Percentiles rank a stretch among this genome's conserved stretches.
These are phyloP conservation scores for Bombardia bombarda DNA, from an alignment of 495 filamentous ascomycete genomes.

Conservation along the genomic window DNA sequence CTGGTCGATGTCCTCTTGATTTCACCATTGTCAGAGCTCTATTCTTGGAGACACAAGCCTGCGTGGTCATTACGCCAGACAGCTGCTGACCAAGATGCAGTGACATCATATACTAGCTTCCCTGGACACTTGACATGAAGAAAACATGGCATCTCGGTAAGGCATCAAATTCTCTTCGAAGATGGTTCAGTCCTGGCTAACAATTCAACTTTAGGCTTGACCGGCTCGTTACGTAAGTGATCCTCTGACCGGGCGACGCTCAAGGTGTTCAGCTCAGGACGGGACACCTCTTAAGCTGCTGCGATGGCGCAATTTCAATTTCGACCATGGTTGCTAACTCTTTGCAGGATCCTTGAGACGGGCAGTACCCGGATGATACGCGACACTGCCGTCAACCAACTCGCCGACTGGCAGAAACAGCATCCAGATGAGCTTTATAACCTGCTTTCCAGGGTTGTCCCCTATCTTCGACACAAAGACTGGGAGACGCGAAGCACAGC, in stretches of 20 bases:
- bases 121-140: conserved; percentile 23
- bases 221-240: conserved; percentile 85
- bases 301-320: background rate
- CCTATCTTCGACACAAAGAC: conserved; percentile 83
- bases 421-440: conserved; percentile 98
- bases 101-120: conserved; percentile 16
- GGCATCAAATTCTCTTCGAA: conserved; percentile 8
- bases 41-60: no score
- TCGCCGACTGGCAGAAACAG: conserved; percentile 93
- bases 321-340: conserved; percentile 18
- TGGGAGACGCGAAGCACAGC: conserved; percentile 94
- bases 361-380: conserved; percentile 91
- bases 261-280: no score
- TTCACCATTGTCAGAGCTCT: background rate
- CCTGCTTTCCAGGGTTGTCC: conserved; percentile 87
- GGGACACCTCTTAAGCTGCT: no score
- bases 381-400: conserved; percentile 91
- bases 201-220: conserved; percentile 55
- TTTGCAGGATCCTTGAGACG: conserved; percentile 77
- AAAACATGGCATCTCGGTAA: conserved; percentile 49
- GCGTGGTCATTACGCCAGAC: no score
- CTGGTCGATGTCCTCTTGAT: no score
- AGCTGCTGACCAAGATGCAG: conserved; percentile 12
- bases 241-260: no score
- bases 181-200: conserved; percentile 10